Evolutionary conservation across 306 rosid species (phyloP).

Genomic region (Casuarina cunninghamiana): DNA sequence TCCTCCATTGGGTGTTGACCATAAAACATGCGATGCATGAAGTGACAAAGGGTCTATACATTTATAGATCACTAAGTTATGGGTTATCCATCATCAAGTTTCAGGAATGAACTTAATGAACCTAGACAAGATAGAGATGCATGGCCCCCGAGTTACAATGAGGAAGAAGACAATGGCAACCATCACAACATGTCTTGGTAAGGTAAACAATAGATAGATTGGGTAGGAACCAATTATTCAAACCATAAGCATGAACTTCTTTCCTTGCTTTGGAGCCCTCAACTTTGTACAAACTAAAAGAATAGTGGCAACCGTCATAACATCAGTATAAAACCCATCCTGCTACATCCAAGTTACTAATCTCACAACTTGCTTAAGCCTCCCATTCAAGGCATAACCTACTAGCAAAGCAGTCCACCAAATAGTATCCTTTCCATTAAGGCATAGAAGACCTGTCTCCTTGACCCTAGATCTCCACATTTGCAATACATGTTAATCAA

Average conservation of each 20-base stretch:
- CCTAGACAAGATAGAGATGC: too few relatives aligned
- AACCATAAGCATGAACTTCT: constrained; percentile 74
- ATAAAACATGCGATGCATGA: too few relatives aligned
- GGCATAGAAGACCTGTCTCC: constrained; percentile 61
- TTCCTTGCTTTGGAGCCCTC: constrained; percentile 61
- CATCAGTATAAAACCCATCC: constrained; percentile 77
- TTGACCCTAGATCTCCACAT: constrained; percentile 68
- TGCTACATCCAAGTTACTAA: constrained; percentile 87
- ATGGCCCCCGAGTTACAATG: constrained; percentile 8
- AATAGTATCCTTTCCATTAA: constrained; percentile 62
- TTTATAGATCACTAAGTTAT: too few relatives aligned
- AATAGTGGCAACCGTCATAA: constrained; percentile 64
- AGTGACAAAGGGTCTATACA: too few relatives aligned
- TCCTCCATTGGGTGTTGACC: too few relatives aligned
- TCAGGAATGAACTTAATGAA: too few relatives aligned
- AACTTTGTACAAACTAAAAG: constrained; percentile 75
- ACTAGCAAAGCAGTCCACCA: constrained; percentile 88
- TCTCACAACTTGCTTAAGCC: constrained; percentile 72
- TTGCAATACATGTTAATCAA: constrained; percentile 89
- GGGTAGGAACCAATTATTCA: constrained; percentile 69
- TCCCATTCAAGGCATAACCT: constrained; percentile 67
- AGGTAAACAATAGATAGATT: constrained; percentile 30
- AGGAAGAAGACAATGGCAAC: constrained; percentile 54
- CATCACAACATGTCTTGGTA: constrained; percentile 33
- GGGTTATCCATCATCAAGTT: too few relatives aligned